phyloP scores from a whole-genome alignment of 441 rosid genomes.

The Erodium texanum region DNA sequence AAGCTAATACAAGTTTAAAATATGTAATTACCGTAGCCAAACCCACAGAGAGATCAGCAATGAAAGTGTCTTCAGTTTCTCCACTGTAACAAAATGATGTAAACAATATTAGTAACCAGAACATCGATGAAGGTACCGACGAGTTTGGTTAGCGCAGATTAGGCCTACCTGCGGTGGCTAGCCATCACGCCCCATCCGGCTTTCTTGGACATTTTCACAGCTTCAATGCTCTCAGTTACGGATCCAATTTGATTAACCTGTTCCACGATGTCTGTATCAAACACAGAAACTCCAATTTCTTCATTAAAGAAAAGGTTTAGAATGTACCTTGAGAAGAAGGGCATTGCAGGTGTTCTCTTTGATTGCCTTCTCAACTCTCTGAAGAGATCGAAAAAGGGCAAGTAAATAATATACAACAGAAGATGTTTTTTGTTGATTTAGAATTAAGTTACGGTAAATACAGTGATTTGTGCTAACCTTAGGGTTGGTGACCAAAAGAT shows the following conservation, averaged over 20 bases:
- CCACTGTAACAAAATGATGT: constrained; percentile 40
- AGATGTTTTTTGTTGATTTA: not conserved
- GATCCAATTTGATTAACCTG: constrained; percentile 98
- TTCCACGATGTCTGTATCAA: not conserved
- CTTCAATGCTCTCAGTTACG: no score
- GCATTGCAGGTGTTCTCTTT: constrained; percentile 84
- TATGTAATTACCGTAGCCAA: constrained; percentile 64
- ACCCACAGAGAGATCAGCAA: constrained; percentile 90
- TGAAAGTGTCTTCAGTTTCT: constrained; percentile 97
- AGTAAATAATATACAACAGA: not conserved
- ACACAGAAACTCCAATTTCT: not conserved
- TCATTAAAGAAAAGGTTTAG: not conserved
- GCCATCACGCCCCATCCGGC: constrained; percentile 99
- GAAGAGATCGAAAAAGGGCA: constrained; percentile 12
- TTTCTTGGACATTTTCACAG: constrained; percentile 85
- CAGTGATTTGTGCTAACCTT: constrained; percentile 39
- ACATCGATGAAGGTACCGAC: no score
- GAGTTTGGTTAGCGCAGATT: no score
- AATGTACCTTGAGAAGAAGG: constrained; percentile 81
- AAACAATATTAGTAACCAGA: not conserved
- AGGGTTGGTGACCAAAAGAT: constrained; percentile 91
- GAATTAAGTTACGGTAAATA: not conserved
- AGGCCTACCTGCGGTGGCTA: constrained; percentile 57
- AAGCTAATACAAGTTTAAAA: not conserved
- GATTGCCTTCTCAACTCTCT: constrained; percentile 96